phyloP scores from a whole-genome alignment of 345 rosid genomes.

The Anastatica hierochuntica region DNA sequence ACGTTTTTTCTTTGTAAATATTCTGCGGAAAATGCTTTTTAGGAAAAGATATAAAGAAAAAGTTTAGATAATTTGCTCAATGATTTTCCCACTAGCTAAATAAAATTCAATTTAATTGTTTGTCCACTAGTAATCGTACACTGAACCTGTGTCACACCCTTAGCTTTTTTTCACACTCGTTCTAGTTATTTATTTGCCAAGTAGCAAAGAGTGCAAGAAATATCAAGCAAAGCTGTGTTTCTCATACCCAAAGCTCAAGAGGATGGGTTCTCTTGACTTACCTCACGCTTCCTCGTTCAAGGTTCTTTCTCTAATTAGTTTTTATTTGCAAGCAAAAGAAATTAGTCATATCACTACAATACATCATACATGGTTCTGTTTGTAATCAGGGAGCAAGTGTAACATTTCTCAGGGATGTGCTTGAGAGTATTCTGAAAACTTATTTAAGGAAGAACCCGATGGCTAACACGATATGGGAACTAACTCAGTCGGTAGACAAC shows the following conservation, averaged over 20 bases:
- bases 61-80: too few species aligned
- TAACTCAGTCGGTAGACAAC: conserved; percentile 43
- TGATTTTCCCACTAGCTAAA: too few species aligned
- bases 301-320: conserved; percentile 1
- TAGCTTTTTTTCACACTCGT: too few species aligned
- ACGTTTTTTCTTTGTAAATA: too few species aligned
- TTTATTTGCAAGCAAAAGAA: too few species aligned
- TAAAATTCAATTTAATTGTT: too few species aligned
- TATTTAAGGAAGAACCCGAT: conserved; percentile 63
- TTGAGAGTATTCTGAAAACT: conserved; percentile 50
- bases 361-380: neutral
- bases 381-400: conserved; percentile 35
- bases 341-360: neutral
- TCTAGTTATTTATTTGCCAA: too few species aligned
- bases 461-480: conserved; percentile 60
- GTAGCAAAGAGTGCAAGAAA: too few species aligned
- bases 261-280: conserved; percentile 12
- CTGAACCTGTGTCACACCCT: too few species aligned
- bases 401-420: conserved; percentile 52
- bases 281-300: conserved; percentile 17
- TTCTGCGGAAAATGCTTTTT: too few species aligned
- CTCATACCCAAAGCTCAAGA: neutral
- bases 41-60: too few species aligned
- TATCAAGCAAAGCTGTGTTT: neutral
- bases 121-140: too few species aligned